phyloP scores from a whole-genome alignment of 2,329 filamentous ascomycete genomes.

The Xylaria sp. region DNA sequence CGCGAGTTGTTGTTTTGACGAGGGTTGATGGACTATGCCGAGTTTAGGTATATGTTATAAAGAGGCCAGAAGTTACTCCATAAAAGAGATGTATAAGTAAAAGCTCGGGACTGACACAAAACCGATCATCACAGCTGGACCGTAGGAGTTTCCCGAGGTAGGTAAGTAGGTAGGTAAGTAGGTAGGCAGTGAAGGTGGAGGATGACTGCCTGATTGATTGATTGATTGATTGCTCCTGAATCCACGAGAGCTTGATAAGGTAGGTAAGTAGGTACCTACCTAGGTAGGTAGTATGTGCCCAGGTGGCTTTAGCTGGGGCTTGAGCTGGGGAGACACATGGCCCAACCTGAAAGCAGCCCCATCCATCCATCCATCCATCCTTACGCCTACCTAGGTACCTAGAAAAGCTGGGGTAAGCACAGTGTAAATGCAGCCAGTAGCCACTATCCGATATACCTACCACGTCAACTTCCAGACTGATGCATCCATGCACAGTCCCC shows the following conservation, averaged over 20 bases:
- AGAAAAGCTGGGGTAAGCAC: slow-evolving; percentile 4
- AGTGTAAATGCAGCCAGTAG: neutral
- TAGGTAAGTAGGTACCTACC: neutral
- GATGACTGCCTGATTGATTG: too few relatives aligned
- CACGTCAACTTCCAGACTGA: neutral
- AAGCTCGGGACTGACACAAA: neutral
- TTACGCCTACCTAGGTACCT: too few relatives aligned
- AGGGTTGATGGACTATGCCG: neutral
- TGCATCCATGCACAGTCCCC: too few relatives aligned
- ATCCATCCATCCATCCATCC: slow-evolving; percentile 9
- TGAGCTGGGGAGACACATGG: slow-evolving; percentile 26
- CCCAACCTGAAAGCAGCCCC: slow-evolving; percentile 23
- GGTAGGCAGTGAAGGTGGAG: neutral
- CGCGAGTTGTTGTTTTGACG: neutral
- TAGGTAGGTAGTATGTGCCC: too few relatives aligned
- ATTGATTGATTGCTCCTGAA: neutral
- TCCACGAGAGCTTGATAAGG: slow-evolving; percentile 8
- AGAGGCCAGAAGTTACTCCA: neutral
- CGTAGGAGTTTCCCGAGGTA: neutral
- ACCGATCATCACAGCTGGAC: neutral
- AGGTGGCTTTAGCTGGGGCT: too few relatives aligned
- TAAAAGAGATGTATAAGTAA: neutral
- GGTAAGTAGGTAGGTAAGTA: too few relatives aligned
- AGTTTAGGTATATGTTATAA: neutral
- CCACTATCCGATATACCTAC: neutral